Conservation (phyloP, 495 filamentous ascomycete genomes). For the Parathielavia hyrcaniae region DNA sequence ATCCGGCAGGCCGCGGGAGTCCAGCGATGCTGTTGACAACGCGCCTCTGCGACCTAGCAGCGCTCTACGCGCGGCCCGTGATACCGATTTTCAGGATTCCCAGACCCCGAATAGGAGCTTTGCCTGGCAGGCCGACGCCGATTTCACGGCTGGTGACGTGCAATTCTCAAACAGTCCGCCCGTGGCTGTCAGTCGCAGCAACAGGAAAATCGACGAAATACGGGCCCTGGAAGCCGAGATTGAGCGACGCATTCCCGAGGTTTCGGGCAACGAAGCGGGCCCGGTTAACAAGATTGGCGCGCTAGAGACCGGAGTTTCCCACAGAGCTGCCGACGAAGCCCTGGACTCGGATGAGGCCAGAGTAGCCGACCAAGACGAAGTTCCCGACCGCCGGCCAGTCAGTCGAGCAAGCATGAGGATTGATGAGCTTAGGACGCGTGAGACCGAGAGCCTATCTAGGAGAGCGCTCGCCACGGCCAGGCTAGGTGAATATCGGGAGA, state of each 20-base stretch:
- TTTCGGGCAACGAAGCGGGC: background rate
- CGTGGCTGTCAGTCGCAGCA: slow-evolving; percentile 38
- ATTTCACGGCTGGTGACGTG: slow-evolving; percentile 59
- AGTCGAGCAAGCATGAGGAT: slow-evolving; percentile 36
- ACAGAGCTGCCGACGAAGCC: slow-evolving; percentile 18
- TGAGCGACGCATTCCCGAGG: slow-evolving; percentile 7
- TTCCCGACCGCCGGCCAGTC: slow-evolving; percentile 13
- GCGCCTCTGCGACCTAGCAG: slow-evolving; percentile 21
- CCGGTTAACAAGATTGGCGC: slow-evolving; percentile 48
- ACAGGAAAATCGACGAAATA: slow-evolving; percentile 41
- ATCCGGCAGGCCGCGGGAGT: slow-evolving; percentile 21
- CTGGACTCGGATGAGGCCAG: background rate
- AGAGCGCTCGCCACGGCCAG: slow-evolving; percentile 53
- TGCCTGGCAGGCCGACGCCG: slow-evolving; percentile 53
- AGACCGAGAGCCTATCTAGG: slow-evolving; percentile 54
- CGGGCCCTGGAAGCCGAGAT: slow-evolving; percentile 36
- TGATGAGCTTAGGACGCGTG: slow-evolving; percentile 52
- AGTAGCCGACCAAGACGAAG: slow-evolving; percentile 6
- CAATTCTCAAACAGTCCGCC: slow-evolving; percentile 58
- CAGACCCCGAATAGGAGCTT: slow-evolving; percentile 44
- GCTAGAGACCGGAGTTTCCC: slow-evolving; percentile 44
- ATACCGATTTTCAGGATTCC: slow-evolving; percentile 28
- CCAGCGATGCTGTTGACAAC: slow-evolving; percentile 21
- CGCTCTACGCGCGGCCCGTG: slow-evolving; percentile 20
- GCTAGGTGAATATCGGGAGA: slow-evolving; percentile 53